Base-by-base conservation (phyloP, 257 asterid species). In the Nicotiana tabacum region DNA sequence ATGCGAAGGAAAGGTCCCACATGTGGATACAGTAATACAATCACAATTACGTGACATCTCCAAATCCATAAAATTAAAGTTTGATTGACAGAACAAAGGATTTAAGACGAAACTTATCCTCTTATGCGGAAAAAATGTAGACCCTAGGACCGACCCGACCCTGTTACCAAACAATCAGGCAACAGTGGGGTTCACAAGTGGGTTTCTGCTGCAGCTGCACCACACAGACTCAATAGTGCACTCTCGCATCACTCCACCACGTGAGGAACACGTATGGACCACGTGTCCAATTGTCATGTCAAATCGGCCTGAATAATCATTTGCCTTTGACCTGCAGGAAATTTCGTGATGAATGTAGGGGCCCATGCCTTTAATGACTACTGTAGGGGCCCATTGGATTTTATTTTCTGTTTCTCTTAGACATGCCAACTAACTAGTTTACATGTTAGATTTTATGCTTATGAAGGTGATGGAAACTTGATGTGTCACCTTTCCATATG, bases 201-300 rank as follows among this genome's bases (percentile, higher is more conserved):
- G 60, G 60, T 43, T 43, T 72, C 78, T 43, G 60, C 37, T 72
- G 32, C 37, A 72, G 3, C 37, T 21, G 37, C 78, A 72, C 7
- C 78, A 21, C 78, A 72, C 60, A 72, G 60, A 72, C 48, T 46
- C 13, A 30, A 72, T 43, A 3, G 60, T 24, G 66, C 29, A 58
- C 55, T 10, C 67, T 46, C 33, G 46, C 32, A 35, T 43, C 43
- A 82, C 55, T n/a, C 16, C 21, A 77, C 77, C 81, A 78, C 67
- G 15, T 18, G 78, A 78, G 80, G 29, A 64, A 30, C 57, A 78
- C 37, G 33, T 18, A 68, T 43, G 83, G 60, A 46, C 83, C 85
- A 62, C 80, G 81, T 84, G 85, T 77, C 56, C 15, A 58, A 24
- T 61, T 3, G 60, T 21, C 60, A 72, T 43, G 60, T 72, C 60